Percentiles rank a stretch among this genome's conserved stretches.
These are phyloP conservation scores for Lolium multiflorum DNA, from an alignment of 176 grass and related monocot genomes.

Conservation along the genomic window DNA sequence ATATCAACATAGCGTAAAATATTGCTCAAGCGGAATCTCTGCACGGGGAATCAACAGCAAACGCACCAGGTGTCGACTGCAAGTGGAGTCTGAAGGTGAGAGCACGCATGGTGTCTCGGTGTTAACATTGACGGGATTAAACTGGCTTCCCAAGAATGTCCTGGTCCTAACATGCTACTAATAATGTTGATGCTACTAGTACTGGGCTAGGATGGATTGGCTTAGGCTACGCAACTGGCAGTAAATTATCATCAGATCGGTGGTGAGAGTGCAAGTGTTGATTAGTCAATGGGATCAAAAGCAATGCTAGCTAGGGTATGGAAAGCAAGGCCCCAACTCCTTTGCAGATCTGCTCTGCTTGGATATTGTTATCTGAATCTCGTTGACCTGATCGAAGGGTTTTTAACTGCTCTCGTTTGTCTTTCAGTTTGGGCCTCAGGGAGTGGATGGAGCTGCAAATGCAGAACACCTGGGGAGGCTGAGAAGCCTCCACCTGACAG, in stretches of 20 bases:
- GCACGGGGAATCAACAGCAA: constrained; percentile 15
- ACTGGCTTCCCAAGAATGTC: constrained; percentile 54
- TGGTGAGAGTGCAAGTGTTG: neutral
- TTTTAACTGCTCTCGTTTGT: neutral
- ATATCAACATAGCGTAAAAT: neutral
- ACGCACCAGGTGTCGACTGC: constrained; percentile 6
- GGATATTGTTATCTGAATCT: constrained; percentile 15
- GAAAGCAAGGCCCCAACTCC: constrained; percentile 37
- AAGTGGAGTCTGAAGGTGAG: constrained; percentile 30
- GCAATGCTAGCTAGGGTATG: neutral
- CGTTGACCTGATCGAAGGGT: neutral
- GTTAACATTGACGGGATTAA: constrained; percentile 48
- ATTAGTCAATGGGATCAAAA: constrained; percentile 30
- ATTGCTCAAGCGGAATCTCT: constrained; percentile 35
- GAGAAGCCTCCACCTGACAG: constrained; percentile 13
- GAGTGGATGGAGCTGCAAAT: constrained; percentile 6
- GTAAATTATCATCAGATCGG: constrained; percentile 40
- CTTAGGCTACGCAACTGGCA: constrained; percentile 1
- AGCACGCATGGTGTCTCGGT: constrained; percentile 30
- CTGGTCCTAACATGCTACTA: neutral
- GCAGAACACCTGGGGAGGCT: neutral
- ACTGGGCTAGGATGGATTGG: neutral
- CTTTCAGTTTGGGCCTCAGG: neutral
- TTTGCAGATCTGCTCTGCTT: constrained; percentile 32
- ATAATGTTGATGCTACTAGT: constrained; percentile 18